phyloP scores from a whole-genome alignment of 163 green algal genomes.

The Trebouxiophyceae sp. region DNA sequence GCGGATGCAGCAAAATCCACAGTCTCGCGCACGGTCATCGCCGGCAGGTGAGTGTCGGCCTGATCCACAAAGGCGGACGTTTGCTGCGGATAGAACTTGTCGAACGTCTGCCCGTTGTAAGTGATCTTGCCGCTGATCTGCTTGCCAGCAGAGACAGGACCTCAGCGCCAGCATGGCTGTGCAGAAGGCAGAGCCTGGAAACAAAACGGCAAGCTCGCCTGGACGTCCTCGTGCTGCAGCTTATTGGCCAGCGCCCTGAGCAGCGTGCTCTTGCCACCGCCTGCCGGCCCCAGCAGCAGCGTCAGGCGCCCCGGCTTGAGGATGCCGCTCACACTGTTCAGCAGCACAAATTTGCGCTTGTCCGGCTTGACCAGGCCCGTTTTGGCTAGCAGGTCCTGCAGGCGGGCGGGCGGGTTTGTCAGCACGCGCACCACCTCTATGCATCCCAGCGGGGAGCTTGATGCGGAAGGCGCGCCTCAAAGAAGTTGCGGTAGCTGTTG shows the following conservation, averaged over 20 bases:
- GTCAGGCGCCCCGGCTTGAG: constrained; percentile 37
- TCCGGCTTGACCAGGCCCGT: neutral
- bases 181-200: too few species aligned
- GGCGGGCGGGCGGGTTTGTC: too few species aligned
- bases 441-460: constrained; percentile 17
- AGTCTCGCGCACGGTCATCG: constrained; percentile 78
- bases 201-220: too few species aligned
- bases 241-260: constrained; percentile 53
- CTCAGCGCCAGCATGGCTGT: too few species aligned
- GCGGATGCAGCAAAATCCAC: constrained; percentile 55
- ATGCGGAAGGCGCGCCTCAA: constrained; percentile 8
- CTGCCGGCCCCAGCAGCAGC: constrained; percentile 70
- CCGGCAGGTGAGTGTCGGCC: constrained; percentile 51
- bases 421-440: too few species aligned
- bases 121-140: constrained; percentile 29
- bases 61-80: constrained; percentile 40
- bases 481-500: constrained; percentile 13
- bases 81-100: constrained; percentile 40
- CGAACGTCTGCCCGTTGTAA: constrained; percentile 54
- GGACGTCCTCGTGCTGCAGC: too few species aligned
- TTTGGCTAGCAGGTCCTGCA: neutral
- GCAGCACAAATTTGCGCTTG: constrained; percentile 8
- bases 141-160: too few species aligned
- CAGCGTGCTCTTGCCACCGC: constrained; percentile 64
- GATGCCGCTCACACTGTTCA: constrained; percentile 16